Evolutionary conservation across 2,329 filamentous ascomycete genomes (phyloP).

Genomic region (Clarireedia homoeocarpa): DNA sequence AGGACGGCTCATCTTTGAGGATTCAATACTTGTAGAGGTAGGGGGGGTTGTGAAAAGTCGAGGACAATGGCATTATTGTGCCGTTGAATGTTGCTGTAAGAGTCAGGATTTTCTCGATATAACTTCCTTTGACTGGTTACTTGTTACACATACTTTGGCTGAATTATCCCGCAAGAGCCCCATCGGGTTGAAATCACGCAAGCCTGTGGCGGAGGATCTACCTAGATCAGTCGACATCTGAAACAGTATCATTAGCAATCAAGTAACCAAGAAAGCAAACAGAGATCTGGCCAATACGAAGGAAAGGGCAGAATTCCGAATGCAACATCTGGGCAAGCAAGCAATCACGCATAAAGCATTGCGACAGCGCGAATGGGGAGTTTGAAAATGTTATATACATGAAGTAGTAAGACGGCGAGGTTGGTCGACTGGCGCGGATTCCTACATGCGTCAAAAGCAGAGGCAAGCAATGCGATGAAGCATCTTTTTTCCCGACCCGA

Average conservation of each 20-base stretch:
- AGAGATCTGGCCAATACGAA: not conserved
- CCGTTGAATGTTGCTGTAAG: too few species aligned
- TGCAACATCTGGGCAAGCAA: not conserved
- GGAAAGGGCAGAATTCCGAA: not conserved
- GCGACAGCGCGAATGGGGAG: not conserved
- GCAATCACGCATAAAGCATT: not conserved
- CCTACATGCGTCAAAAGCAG: not conserved
- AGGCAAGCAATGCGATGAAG: not conserved
- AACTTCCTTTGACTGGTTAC: not conserved
- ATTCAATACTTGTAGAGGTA: too few species aligned
- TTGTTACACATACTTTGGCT: not conserved
- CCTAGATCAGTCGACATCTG: slow-evolving; percentile 2
- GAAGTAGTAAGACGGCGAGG: not conserved
- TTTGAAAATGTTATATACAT: not conserved
- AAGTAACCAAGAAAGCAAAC: not conserved
- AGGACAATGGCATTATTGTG: not conserved
- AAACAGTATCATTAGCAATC: slow-evolving; percentile 1
- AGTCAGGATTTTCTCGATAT: too few species aligned
- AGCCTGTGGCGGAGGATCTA: not conserved
- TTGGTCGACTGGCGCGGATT: too few species aligned
- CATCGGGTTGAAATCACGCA: not conserved
- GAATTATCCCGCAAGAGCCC: not conserved
- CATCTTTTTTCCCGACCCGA: not conserved
- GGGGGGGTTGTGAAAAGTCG: too few species aligned
- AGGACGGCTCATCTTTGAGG: too few species aligned